phyloP scores from a whole-genome alignment of 257 asterid species.

The Parsonsia alboflavescens region DNA sequence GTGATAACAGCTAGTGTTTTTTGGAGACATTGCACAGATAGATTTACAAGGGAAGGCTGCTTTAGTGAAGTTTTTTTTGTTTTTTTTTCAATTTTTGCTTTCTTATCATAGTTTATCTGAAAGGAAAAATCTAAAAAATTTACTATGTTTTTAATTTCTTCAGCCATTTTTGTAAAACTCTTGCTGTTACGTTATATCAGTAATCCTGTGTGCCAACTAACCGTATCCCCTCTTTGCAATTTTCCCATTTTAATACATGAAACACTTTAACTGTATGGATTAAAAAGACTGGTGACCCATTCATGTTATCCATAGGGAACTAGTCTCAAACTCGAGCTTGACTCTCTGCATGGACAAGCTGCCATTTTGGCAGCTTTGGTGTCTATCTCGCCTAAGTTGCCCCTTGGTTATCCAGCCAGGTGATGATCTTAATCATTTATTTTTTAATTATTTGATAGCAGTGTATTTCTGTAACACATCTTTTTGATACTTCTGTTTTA shows the following conservation, averaged over 20 bases:
- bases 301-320: slow-evolving; percentile 44
- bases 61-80: not conserved
- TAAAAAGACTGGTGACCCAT: not conserved
- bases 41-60: not conserved
- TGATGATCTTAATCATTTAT: slow-evolving; percentile 24
- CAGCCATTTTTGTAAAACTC: not conserved
- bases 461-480: not conserved
- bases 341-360: slow-evolving; percentile 84
- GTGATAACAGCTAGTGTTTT: not conserved
- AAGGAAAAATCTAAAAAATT: not conserved
- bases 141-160: not conserved
- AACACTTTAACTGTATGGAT: no score
- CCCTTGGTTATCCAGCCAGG: slow-evolving; percentile 98
- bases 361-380: slow-evolving; percentile 89
- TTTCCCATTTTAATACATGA: not conserved
- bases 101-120: not conserved
- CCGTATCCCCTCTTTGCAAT: not conserved
- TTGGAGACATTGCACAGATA: not conserved
- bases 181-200: not conserved
- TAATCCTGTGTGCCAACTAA: not conserved
- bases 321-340: slow-evolving; percentile 69
- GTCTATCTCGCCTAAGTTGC: slow-evolving; percentile 79
- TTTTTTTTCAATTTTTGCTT: not conserved
- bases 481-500: not conserved
- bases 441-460: not conserved